Evolutionary conservation across 2,329 filamentous ascomycete species (phyloP), one percentile per base, ranked within the genome.

Genomic region (Delphinella strobiligena): DNA sequence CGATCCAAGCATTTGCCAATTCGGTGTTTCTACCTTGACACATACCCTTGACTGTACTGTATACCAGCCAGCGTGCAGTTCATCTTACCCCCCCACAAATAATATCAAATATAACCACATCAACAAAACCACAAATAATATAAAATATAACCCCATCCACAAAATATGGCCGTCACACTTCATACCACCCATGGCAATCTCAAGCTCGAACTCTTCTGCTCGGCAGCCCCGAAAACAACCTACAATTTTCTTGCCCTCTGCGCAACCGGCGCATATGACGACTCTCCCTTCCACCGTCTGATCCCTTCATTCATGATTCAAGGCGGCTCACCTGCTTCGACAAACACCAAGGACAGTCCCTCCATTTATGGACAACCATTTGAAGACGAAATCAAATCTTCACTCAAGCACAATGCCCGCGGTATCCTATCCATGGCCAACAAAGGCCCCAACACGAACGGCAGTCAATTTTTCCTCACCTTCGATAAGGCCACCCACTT

Each of bases 361-460:
- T 87, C 81, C 48, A 83, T 91, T 59, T 89, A 80, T 72, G 69
- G 65, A 18, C 47, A 62, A 42, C 64, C 74, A 12, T 91, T 91
- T 55, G 82, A 83, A 43, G 84, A 93, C 61, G 84, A 93, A 67
- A 84, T 95, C 53, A 71, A 75, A 41, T 64, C 78, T 1, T 66
- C 67, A 3, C 69, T 98, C 40, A 86, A 87, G 56, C 91, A 96
- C 67, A 93, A 88, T 1, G 87, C 87, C 37, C 86, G 89, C 5
- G 91, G 91, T 1, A 72, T 96, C 15, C 66, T 98, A 51, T 88
- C 81, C 64, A 96, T 96, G 91, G 91, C 91, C 47, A 98, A 98
- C 63, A 80, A 83, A 18, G 91, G 91, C 0, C 83, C 86, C 11
- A 77, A 93, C 59, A 94, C 89, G 32, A 96, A 96, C 60, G 91